Percentiles rank a stretch among this genome's conserved stretches.
phyloP scores from a whole-genome alignment of 352 stramenopile species.

The Chrysophaeum taylorii region DNA sequence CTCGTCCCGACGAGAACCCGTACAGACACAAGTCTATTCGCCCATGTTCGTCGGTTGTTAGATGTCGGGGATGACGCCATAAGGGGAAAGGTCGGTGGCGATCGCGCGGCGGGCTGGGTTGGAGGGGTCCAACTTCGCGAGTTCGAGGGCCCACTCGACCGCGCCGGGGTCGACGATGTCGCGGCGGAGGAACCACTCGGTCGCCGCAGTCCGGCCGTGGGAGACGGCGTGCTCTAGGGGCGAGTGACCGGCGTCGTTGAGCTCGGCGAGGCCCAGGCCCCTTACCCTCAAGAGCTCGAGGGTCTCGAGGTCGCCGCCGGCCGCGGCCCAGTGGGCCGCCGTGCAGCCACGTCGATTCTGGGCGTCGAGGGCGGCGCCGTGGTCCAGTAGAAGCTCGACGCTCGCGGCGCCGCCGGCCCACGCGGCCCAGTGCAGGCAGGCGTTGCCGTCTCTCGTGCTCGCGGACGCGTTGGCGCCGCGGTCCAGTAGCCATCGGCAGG shows the following conservation, averaged over 20 bases:
- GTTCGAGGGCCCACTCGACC: background rate
- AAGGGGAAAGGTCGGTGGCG: background rate
- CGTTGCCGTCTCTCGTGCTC: slow-evolving; percentile 15
- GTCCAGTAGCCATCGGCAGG: slow-evolving; percentile 3
- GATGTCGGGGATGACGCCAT: background rate
- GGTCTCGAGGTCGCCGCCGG: background rate
- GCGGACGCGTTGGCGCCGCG: slow-evolving; percentile 13
- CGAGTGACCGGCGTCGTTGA: slow-evolving; percentile 3
- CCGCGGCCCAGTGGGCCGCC: background rate
- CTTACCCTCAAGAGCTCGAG: background rate
- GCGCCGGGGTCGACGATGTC: background rate
- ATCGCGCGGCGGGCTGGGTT: background rate
- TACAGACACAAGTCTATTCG: too few species aligned
- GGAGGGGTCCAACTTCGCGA: background rate
- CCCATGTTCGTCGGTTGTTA: too few species aligned
- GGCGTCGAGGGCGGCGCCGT: background rate
- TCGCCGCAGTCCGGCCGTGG: background rate
- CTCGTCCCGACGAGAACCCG: too few species aligned
- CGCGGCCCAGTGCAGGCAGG: slow-evolving; percentile 24
- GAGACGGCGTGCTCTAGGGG: slow-evolving; percentile 12
- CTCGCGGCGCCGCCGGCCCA: background rate
- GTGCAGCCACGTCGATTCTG: background rate
- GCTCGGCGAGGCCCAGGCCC: background rate
- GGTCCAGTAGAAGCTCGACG: background rate
- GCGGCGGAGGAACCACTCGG: background rate